These are phyloP conservation scores for Beauveria sp. DNA, from an alignment of 2,329 filamentous ascomycete species.

Conservation along the genomic window DNA sequence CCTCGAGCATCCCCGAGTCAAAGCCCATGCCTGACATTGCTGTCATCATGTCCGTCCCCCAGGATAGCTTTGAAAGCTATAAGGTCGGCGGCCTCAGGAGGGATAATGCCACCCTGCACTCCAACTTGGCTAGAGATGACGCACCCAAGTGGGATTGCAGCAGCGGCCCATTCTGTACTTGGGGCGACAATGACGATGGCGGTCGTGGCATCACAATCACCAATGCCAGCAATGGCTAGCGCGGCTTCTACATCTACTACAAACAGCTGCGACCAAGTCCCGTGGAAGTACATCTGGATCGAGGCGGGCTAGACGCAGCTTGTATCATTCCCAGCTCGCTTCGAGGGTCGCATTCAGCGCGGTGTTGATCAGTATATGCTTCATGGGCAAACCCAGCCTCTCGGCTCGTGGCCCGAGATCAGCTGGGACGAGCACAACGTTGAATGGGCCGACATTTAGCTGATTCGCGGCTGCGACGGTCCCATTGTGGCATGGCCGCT, in stretches of 20 bases:
- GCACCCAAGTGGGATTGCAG: background rate
- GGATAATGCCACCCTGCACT: background rate
- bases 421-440: constrained; percentile 17
- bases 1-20: background rate
- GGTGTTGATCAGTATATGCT: constrained; percentile 20
- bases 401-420: constrained; percentile 22
- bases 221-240: constrained; percentile 5
- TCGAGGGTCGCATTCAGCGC: constrained; percentile 20
- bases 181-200: constrained; percentile 8
- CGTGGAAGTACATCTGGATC: constrained; percentile 22
- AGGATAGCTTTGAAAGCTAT: constrained; percentile 2
- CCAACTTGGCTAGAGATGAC: background rate
- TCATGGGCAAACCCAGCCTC: constrained; percentile 17
- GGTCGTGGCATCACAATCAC: constrained; percentile 8
- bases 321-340: constrained; percentile 19
- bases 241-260: constrained; percentile 16
- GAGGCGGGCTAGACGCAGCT: constrained; percentile 17
- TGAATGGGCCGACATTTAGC: constrained; percentile 20
- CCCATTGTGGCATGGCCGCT: constrained; percentile 16
- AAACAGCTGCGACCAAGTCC: constrained; percentile 21
- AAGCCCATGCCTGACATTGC: constrained; percentile 6
- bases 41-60: constrained; percentile 4
- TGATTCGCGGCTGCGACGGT: constrained; percentile 23
- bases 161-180: constrained; percentile 2
- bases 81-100: constrained; percentile 1